Percentiles rank a stretch among this genome's conserved stretches.
Conservation (phyloP, 176 grass and related monocot genomes). For the Pontederia paniculata region DNA sequence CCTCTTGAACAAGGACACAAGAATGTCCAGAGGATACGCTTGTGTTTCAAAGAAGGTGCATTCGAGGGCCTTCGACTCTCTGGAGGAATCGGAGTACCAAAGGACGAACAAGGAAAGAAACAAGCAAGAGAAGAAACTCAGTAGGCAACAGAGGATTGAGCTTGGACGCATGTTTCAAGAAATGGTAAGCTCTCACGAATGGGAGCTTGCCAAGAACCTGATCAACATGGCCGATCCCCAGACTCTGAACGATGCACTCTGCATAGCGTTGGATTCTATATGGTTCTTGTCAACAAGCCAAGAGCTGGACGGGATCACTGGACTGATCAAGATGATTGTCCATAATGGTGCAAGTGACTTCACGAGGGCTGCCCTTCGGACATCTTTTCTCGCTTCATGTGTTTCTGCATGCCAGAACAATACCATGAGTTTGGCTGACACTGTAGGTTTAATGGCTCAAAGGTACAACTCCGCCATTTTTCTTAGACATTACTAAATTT, state of each 20-base stretch:
- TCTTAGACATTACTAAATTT: not conserved
- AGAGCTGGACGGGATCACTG: conserved; percentile 48
- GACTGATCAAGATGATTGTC: conserved; percentile 76
- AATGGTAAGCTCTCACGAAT: conserved; percentile 54
- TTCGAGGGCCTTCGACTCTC: conserved; percentile 48
- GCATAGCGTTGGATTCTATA: conserved; percentile 68
- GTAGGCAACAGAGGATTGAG: conserved; percentile 61
- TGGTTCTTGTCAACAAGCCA: conserved; percentile 76
- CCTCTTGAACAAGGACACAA: conserved; percentile 34
- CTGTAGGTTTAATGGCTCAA: conserved; percentile 81
- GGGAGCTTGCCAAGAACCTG: conserved; percentile 43
- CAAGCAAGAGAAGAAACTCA: conserved; percentile 64
- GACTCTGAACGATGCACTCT: conserved; percentile 80
- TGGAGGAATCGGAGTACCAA: conserved; percentile 36
- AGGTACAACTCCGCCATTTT: conserved; percentile 39
- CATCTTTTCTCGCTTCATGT: conserved; percentile 81
- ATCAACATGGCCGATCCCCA: conserved; percentile 47
- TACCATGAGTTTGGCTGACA: conserved; percentile 59
- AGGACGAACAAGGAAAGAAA: conserved; percentile 31
- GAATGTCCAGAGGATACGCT: conserved; percentile 17
- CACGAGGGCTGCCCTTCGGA: conserved; percentile 69
- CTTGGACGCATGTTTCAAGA: conserved; percentile 62
- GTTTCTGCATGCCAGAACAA: conserved; percentile 80
- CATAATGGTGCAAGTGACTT: conserved; percentile 66
- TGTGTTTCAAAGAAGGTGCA: conserved; percentile 42